Evolutionary conservation across 352 stramenopile species (phyloP), one percentile per base, ranked within the genome.

Genomic region (Blastocystis sp.): DNA sequence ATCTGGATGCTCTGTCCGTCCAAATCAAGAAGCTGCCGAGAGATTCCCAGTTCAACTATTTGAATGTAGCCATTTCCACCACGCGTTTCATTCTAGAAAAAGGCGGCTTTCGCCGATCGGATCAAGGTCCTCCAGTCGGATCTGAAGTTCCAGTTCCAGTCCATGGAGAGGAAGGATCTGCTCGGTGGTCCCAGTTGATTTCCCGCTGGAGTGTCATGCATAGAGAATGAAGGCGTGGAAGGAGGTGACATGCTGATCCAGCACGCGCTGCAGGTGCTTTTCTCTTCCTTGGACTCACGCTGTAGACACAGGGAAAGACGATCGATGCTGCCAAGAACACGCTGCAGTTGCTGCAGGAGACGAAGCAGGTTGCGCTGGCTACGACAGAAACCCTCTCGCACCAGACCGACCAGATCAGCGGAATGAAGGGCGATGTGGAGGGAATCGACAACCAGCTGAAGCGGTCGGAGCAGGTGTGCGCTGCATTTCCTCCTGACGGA

Each of bases 271-370:
- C 67, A 77, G 67, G 67, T 77, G 52, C 11, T 0, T n/a, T 11
- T 56, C 7, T 0, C 14, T 21, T 34, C 7, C 4, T 17, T 11
- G 21, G 28, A 19, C 4, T 61, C 14, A 77, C 17, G n/a, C 3
- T 14, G n/a, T 56, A 77, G 67, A 77, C 67, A 3, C 67, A 77
- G 52, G 67, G 67, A 59, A 77, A 77, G 67, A 77, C 67, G 67
- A 77, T 77, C 52, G 67, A 77, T 52, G 67, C 67, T 34, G 67
- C 67, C 14, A 77, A 77, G 48, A 77, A 77, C 67, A 77, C 67
- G 48, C 28, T 77, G 40, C 9, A 60, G 43, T 40, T 77, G 14
- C 67, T 77, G 7, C 67, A 77, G 40, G 67, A 77, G 52, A 77
- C 67, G 3, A 77, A 77, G 48, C 67, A 77, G 28, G 67, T 77